Base-by-base conservation (phyloP, 441 rosid species). In the Lepidium campestre region DNA sequence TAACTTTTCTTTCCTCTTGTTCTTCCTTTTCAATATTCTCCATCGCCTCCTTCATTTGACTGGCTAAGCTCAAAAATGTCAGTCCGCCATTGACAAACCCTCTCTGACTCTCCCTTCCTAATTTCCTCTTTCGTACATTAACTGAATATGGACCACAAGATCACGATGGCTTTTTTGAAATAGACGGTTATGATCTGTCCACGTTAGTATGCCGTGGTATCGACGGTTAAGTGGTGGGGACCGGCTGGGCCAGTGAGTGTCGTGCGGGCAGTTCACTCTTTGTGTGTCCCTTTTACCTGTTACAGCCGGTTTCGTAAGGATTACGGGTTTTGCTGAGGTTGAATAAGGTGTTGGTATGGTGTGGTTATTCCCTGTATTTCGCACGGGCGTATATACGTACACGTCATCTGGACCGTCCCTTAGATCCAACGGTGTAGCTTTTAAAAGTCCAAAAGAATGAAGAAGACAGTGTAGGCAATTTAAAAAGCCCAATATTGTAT, bases 71-170 rank as follows among this genome's bases (percentile, higher is more conserved):
- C 1, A 32, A 29, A 46, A 34, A 42, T 37, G 42, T 2, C 49
- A 37, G 32, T 71, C 70, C 59, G 70, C 75, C 75, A 71, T 64
- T 71, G 75, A 64, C 53, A 65, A 42, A 31, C 74, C 41, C 37
- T 55, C 15, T 52, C 11, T 29, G 6, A 4, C 6, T 29, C 34
- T 69, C 14, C 32, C 36, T 68, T 31, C 10, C 10, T 22, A 29
- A n/a, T 40, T 60, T 62, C 18, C 17, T 47, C 32, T 44, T 53
- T 67, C 46, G 22, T 54, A 42, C 6, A 70, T 53, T 46, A 47
- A 29, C 56, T 39, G 22, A 64, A 56, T n/a, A 22, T 47, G 59
- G 70, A 71, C 65, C 65, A 41, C 22, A 15, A 23, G 53, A 57
- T 57, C 54, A 41, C 7, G 34, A 8, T 57, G 1, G n/a, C 40